phyloP scores from a whole-genome alignment of 805 yeast species.

The Candida gorgasii region DNA sequence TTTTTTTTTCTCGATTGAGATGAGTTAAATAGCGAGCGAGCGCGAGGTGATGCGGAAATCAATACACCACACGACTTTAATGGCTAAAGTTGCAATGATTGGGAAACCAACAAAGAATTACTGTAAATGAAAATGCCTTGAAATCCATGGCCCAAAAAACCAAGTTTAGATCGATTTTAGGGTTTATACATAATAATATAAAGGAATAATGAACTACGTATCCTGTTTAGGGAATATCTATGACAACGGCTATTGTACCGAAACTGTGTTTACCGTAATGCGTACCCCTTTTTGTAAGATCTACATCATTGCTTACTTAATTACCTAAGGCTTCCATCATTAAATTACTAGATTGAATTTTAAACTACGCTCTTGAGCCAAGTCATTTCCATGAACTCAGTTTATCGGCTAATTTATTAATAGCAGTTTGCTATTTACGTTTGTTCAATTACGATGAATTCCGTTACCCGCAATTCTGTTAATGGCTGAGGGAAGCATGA shows the following conservation, averaged over 20 bases:
- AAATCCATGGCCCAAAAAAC: no score
- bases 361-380: no score
- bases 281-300: no score
- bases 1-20: conserved; percentile 4
- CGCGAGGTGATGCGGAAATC: conserved; percentile 6
- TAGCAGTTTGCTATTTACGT: not conserved
- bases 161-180: not conserved
- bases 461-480: not conserved
- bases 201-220: not conserved
- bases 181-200: not conserved
- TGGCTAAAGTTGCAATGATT: conserved; percentile 5
- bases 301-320: no score
- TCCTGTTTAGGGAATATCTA: no score
- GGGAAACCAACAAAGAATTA: not conserved
- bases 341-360: no score
- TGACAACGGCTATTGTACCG: no score
- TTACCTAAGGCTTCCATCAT: no score
- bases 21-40: conserved; percentile 15
- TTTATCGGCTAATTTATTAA: not conserved
- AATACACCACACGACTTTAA: conserved; percentile 1
- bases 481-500: not conserved
- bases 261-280: no score
- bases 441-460: not conserved
- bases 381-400: no score
- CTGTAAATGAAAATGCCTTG: not conserved